These are phyloP conservation scores for Sphagnum magellanicum DNA, from an alignment of 228 moss, liverwort and hornwort genomes.

Conservation along the genomic window DNA sequence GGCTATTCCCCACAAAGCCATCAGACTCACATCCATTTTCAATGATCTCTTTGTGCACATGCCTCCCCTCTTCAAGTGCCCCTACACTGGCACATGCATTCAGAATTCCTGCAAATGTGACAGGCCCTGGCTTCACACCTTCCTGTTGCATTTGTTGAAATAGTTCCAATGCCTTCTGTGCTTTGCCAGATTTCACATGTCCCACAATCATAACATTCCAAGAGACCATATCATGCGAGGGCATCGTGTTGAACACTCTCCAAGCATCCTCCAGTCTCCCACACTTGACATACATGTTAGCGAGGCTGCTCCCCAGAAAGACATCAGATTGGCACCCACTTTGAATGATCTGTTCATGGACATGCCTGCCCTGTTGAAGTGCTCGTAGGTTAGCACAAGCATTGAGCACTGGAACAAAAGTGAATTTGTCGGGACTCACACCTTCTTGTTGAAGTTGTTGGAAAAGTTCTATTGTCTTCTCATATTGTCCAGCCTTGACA, in stretches of 20 bases:
- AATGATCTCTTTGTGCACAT: constrained; percentile 12
- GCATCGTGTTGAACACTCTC: neutral
- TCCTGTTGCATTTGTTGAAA: neutral
- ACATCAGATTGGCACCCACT: constrained; percentile 3
- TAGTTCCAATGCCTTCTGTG: neutral
- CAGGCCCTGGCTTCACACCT: neutral
- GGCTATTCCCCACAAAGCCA: constrained; percentile 21
- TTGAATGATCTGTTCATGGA: constrained; percentile 1
- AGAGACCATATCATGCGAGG: neutral
- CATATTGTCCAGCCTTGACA: neutral
- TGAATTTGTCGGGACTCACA: neutral
- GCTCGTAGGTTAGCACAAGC: constrained; percentile 2
- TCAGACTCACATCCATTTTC: constrained; percentile 7
- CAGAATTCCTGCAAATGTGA: constrained; percentile 1
- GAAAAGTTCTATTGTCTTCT: neutral
- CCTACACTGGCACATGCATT: constrained; percentile 5
- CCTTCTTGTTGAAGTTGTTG: neutral
- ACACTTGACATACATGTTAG: constrained; percentile 7
- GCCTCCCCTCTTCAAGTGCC: constrained; percentile 9
- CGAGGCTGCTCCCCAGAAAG: neutral
- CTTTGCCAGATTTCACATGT: neutral
- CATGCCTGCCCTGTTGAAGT: neutral
- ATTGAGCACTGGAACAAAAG: neutral
- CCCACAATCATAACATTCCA: constrained; percentile 3
- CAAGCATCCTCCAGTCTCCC: neutral